Base-by-base conservation (phyloP, 371 early-diverging fungal species). In the Syncephalastrum racemosum region DNA sequence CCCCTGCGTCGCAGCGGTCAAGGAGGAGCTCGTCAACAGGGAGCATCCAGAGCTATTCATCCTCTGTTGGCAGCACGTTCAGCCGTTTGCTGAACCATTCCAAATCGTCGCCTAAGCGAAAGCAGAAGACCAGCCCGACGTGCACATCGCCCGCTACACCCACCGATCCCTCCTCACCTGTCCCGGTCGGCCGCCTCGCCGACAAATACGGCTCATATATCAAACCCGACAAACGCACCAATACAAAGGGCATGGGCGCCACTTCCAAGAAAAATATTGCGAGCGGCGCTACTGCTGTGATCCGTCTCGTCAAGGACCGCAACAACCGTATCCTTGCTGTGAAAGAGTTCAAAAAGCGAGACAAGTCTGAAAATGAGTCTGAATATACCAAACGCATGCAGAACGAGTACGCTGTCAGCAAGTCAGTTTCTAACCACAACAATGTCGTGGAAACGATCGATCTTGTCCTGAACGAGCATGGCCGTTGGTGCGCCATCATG, bases 371-470 rank as follows among this genome's bases (percentile, higher is more conserved):
- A 67, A 59, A 75, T 16, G 75, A 82, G 55, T 75, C 71, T 42
- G 77, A 77, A 46, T 91, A 89, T 58, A 73, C 85, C 57, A 85
- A 89, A 51, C 76, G 83, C 10, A 61, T 90, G 70, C 75, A 85
- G 4, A 77, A 77, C 57, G 91, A 91, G 68, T 91, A 83, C 48
- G 87, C 86, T 55, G 89, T 91, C 43, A 76, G 80, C 44, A 80
- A 75, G 51, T 67, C 83, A 3, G 77, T 84, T n/a, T 56, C 63
- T 2, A 79, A 76, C 51, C 89, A 88, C 61, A 64, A 69, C 27
- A 77, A 90, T 57, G 71, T 91, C 46, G 83, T 91, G 31, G 75
- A 82, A 51, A 88, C 89, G 2, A 42, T 87, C 23, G 92, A 91
- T 64, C 62, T 91, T 24, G 75, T 88, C 5, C 74, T 81, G 27